phyloP scores from a whole-genome alignment of 2,329 filamentous ascomycete genomes.

The Trichophyton mentagrophytes region DNA sequence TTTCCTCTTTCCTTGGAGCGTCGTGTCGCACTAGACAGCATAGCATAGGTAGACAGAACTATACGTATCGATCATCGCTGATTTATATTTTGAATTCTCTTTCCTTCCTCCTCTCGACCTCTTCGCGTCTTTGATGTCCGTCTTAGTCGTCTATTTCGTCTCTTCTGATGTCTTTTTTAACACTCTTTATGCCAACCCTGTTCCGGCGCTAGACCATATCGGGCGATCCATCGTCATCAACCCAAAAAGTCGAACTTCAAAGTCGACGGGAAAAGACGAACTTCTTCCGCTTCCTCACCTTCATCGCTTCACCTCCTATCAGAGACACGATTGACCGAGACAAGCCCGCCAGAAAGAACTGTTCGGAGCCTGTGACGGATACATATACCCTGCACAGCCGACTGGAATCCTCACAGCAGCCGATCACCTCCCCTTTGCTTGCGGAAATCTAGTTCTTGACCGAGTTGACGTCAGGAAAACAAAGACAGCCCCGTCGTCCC shows the following conservation, averaged over 20 bases:
- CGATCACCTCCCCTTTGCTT: background rate
- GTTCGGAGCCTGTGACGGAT: background rate
- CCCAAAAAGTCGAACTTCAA: background rate
- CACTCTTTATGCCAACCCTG: background rate
- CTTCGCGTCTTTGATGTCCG: background rate
- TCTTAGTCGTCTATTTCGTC: background rate
- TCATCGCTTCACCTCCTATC: background rate
- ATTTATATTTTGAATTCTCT: background rate
- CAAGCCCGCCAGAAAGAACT: background rate
- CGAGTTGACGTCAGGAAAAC: background rate
- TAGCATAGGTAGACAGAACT: conserved; percentile 3
- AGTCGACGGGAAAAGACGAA: background rate
- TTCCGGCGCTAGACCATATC: conserved; percentile 1
- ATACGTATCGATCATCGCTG: background rate
- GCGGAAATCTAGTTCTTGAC: background rate
- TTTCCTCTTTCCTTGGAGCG: background rate
- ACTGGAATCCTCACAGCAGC: background rate
- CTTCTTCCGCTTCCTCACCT: background rate
- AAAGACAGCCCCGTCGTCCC: background rate
- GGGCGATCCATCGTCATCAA: background rate
- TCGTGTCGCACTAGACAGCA: background rate
- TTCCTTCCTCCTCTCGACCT: background rate
- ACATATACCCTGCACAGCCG: background rate
- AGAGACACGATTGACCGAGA: background rate
- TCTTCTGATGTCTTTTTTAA: background rate